These are phyloP conservation scores for Arctostaphylos glauca DNA, from an alignment of 148 eudicot species.

Conservation along the genomic window DNA sequence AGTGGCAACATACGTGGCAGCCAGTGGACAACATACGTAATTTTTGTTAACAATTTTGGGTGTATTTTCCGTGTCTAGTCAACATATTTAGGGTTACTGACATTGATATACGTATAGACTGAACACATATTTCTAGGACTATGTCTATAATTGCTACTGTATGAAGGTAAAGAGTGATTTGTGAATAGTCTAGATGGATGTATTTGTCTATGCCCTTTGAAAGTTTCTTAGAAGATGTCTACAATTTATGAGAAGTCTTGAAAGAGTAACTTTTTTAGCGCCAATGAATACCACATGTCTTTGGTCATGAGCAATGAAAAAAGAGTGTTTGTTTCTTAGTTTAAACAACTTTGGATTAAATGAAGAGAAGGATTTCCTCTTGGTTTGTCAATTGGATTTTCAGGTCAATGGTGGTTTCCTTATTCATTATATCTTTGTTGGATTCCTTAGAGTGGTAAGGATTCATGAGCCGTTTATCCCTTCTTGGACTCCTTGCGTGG, in stretches of 20 bases:
- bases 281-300: not conserved
- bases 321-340: not conserved
- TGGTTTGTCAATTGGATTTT: not conserved
- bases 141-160: not conserved
- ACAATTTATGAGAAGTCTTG: not conserved
- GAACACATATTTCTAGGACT: not conserved
- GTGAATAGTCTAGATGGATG: not conserved
- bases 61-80: too few species aligned
- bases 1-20: too few species aligned
- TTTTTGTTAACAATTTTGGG: too few species aligned
- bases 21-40: too few species aligned
- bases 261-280: not conserved
- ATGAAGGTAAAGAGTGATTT: not conserved
- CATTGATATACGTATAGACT: not conserved
- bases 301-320: not conserved
- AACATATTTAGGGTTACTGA: not conserved
- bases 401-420: not conserved
- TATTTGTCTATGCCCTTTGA: not conserved
- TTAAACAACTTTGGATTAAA: not conserved
- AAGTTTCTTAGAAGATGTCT: not conserved
- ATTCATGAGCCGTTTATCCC: not conserved
- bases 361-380: not conserved
- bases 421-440: not conserved
- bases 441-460: not conserved
- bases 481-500: not conserved